Conservation (phyloP, 345 rosid genomes). For the Punica granatum region DNA sequence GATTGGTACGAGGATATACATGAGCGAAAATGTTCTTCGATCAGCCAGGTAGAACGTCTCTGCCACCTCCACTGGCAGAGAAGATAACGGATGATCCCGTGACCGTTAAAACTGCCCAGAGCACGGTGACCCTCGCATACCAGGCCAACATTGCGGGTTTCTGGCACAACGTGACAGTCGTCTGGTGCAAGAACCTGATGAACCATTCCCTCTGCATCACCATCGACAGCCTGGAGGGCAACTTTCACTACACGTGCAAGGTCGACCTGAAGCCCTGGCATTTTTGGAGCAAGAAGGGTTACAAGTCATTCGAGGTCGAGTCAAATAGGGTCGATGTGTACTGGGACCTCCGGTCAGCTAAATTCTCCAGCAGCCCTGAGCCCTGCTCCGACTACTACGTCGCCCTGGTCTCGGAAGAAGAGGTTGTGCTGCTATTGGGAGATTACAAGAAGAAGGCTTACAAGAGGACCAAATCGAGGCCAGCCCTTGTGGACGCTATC, state of each 20-base stretch:
- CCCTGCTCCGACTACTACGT: slow-evolving; percentile 70
- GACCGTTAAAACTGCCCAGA: slow-evolving; percentile 46
- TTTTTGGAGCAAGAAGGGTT: slow-evolving; percentile 84
- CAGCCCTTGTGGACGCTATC: slow-evolving; percentile 55
- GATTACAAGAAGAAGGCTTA: slow-evolving; percentile 80
- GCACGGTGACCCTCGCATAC: slow-evolving; percentile 68
- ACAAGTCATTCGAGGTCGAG: slow-evolving; percentile 56
- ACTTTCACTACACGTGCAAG: slow-evolving; percentile 45
- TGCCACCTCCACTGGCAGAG: slow-evolving; percentile 22
- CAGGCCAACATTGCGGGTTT: slow-evolving; percentile 60
- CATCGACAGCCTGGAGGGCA: slow-evolving; percentile 52
- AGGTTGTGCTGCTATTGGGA: slow-evolving; percentile 74
- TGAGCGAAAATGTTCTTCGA: slow-evolving; percentile 24
- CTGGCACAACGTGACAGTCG: slow-evolving; percentile 53
- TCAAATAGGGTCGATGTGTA: slow-evolving; percentile 58
- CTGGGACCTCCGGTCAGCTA: slow-evolving; percentile 87
- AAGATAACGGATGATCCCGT: slow-evolving; percentile 44
- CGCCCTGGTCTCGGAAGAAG: slow-evolving; percentile 76
- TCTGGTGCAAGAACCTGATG: slow-evolving; percentile 74
- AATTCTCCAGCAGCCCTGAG: slow-evolving; percentile 64
- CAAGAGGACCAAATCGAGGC: slow-evolving; percentile 74
- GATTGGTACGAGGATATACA: no score
- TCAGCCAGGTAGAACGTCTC: slow-evolving; percentile 15
- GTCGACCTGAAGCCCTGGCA: slow-evolving; percentile 87
- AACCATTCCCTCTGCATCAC: slow-evolving; percentile 60